Conservation (phyloP, 106 monocot genomes). For the Acorus gramineus region DNA sequence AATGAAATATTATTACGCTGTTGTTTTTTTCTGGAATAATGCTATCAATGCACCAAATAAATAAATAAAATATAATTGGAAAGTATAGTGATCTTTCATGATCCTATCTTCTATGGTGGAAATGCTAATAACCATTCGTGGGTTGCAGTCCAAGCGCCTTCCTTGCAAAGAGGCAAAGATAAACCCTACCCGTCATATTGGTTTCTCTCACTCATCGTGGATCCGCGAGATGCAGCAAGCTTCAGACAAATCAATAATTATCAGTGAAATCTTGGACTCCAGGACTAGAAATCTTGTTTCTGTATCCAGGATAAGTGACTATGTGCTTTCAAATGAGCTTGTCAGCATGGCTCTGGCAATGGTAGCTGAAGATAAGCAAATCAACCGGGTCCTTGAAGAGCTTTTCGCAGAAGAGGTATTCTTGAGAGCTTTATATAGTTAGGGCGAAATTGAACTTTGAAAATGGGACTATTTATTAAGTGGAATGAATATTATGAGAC, state of each 20-base stretch:
- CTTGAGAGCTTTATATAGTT: no score
- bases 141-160: constrained; percentile 73
- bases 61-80: no score
- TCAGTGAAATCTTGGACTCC: constrained; percentile 90
- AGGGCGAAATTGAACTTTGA: no score
- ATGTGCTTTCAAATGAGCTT: constrained; percentile 88
- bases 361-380: constrained; percentile 98
- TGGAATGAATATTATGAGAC: no score
- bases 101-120: no score
- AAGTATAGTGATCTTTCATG: no score
- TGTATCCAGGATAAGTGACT: constrained; percentile 94
- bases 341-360: constrained; percentile 97
- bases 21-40: no score
- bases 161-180: constrained; percentile 51
- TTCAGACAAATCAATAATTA: constrained; percentile 87
- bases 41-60: no score
- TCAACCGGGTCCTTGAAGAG: constrained; percentile 90
- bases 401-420: constrained; percentile 90
- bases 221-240: constrained; percentile 93
- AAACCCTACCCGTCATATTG: constrained; percentile 27
- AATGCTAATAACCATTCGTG: background rate
- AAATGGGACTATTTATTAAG: no score
- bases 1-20: no score
- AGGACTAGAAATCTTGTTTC: constrained; percentile 91
- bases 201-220: constrained; percentile 77